Evolutionary conservation across 768 basidiomycete species (phyloP).

Genomic region (Goffeauzyma gilvescens): DNA sequence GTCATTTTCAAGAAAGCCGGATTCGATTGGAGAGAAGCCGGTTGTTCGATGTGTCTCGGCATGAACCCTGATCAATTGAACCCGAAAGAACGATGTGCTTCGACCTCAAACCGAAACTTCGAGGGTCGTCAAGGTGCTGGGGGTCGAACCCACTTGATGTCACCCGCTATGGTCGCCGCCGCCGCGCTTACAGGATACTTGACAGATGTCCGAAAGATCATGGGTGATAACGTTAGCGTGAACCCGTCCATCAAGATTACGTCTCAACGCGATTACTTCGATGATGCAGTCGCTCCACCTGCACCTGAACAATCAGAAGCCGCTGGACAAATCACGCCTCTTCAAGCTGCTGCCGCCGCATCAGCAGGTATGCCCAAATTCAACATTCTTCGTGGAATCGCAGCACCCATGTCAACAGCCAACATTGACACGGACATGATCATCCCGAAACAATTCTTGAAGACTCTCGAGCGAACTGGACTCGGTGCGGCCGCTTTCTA

Average conservation of each 20-base stretch:
- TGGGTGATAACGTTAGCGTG: constrained; percentile 38
- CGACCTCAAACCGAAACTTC: constrained; percentile 83
- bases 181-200: constrained; percentile 71
- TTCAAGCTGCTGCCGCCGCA: constrained; percentile 20
- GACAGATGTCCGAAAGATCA: constrained; percentile 62
- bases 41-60: constrained; percentile 87
- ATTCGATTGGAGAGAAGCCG: constrained; percentile 88
- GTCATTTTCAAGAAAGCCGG: constrained; percentile 71
- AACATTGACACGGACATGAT: constrained; percentile 89
- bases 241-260: constrained; percentile 46
- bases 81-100: constrained; percentile 65
- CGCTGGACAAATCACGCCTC: no score
- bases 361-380: constrained; percentile 42
- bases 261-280: constrained; percentile 57
- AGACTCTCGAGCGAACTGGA: constrained; percentile 76
- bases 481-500: constrained; percentile 66
- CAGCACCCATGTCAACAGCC: constrained; percentile 59
- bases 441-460: constrained; percentile 83
- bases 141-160: constrained; percentile 71
- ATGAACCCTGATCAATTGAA: constrained; percentile 86
- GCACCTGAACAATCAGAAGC: constrained; percentile 33
- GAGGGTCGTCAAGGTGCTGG: constrained; percentile 74
- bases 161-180: constrained; percentile 81
- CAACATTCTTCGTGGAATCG: constrained; percentile 50
- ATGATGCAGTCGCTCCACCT: constrained; percentile 45